These are phyloP conservation scores for Gaertneriomyces sp. DNA, from an alignment of 192 early-diverging fungal genomes.

Conservation along the genomic window DNA sequence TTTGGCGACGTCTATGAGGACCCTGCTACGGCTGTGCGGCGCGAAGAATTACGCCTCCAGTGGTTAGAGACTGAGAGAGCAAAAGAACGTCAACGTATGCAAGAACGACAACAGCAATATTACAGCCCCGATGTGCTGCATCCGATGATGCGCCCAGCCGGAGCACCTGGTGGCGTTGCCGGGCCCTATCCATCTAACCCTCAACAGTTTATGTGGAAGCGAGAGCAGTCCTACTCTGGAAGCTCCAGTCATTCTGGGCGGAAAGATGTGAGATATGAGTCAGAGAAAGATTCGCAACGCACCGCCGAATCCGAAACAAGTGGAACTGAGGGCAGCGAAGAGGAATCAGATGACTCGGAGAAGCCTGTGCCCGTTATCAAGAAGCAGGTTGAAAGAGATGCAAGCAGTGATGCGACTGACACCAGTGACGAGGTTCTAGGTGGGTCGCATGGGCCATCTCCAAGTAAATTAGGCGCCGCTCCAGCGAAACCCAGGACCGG, in stretches of 20 bases:
- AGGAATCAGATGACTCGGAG: neutral
- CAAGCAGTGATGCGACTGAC: neutral
- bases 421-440: neutral
- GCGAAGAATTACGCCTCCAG: slow-evolving; percentile 18
- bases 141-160: neutral
- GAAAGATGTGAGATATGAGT: neutral
- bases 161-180: neutral
- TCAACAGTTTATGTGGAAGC: slow-evolving; percentile 11
- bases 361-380: neutral
- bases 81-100: slow-evolving; percentile 26
- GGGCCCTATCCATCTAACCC: neutral
- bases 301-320: neutral
- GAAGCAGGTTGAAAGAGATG: neutral
- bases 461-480: neutral
- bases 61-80: slow-evolving; percentile 24
- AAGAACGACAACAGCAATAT: slow-evolving; percentile 18
- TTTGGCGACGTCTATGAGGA: slow-evolving; percentile 23
- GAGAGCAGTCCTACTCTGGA: slow-evolving; percentile 11
- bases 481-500: neutral
- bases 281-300: slow-evolving; percentile 2
- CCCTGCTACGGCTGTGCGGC: slow-evolving; percentile 20
- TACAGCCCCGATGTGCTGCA: neutral
- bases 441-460: neutral
- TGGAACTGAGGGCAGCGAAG: slow-evolving; percentile 2
- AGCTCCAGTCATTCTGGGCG: slow-evolving; percentile 1